Evolutionary conservation across 2,329 filamentous ascomycete species (phyloP), one percentile per base, ranked within the genome.

Genomic region (Cladosporium sp.): DNA sequence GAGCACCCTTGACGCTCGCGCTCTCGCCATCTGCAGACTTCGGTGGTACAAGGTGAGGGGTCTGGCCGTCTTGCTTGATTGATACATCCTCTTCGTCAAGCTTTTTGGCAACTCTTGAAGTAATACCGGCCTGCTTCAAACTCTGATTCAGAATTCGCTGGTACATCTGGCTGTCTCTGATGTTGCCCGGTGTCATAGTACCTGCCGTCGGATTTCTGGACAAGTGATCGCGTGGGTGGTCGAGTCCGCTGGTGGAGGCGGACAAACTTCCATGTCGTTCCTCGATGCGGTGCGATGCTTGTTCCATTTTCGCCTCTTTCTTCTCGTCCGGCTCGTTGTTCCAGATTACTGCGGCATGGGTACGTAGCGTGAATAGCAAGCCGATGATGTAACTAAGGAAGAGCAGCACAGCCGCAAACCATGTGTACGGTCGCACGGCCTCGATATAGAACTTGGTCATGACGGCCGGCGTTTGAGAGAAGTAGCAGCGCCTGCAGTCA

Each of bases 331-430:
- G 72, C 69, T 97, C 93, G 10, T 86, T 90, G 73, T 93, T 95
- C 95, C 95, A 99, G 70, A 99, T 99, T 55, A 97, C 91, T 5
- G 96, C 93, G 4, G 95, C 95, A 76, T 99, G 95, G 0, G 95
- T 99, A 69, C 95, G 87, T 23, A 99, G 85, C 0, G 95, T 99
- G 78, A 99, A 99, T 84, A 95, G 92, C 16, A 99, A 83, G 28
- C 95, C 95, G 67, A 98, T 95, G 40, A 95, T 83, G 76, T 99
- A 99, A 0, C 93, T 96, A 31, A 97, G 81, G 80, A 99, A 98
- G 16, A 99, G 83, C 74, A 96, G 85, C 4, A 89, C 80, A 0
- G 95, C 92, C 5, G 92, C 90, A 74, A 96, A 87, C 83, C 93
- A 97, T 73, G 92, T 96, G 78, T 96, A 99, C 1, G 95, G 95